Base-by-base conservation (phyloP, 2,329 filamentous ascomycete genomes). In the Monosporascus sp. region DNA sequence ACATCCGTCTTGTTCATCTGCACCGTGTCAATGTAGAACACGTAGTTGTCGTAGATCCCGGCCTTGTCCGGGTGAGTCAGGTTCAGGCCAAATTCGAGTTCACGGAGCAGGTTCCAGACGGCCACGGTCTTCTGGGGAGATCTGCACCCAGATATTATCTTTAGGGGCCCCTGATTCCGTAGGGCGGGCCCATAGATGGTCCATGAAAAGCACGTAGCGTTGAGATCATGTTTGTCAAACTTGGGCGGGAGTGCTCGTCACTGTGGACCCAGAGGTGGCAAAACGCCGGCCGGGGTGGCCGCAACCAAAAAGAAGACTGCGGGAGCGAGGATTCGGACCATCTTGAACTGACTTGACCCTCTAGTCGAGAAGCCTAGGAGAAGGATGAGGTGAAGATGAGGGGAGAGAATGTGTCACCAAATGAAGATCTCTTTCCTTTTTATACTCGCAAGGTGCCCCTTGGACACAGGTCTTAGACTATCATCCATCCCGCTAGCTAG, bases 1-100 rank as follows among this genome's bases (percentile, higher is more conserved):
- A 70, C 74, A 45, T 69, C 68, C 0, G 72, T 70, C 58, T 81
- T 80, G 63, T 80, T 80, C 7, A 72, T 65, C 34, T 69, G 74
- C 2, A 80, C 63, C 1, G 73, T 71, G 56, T 80, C 77, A 20
- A 80, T 69, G 60, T 69, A 74, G 55, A 68, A 72, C 39, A 79
- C 68, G 49, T 72, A 72, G 60, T 78, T 80, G 58, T 79, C 74
- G 2, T 69, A 73, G 6, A 70, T 56, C 5, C 58, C 64, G 6
- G 74, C 72, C 8, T 65, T 57, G 3, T 57, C 62, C 1, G 72
- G 70, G 7, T 65, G 47, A 0, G 75, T 79, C 52, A 79, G 62
- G 59, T 79, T 79, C 46, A 80, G 62, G 2, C 72, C 72, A 14
- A 65, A 63, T 1, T 61, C 59, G 9, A 70, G 69, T 45, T 72